Evolutionary conservation across 2,329 filamentous ascomycete genomes (phyloP).

Genomic region (Huntiella abstrusa): DNA sequence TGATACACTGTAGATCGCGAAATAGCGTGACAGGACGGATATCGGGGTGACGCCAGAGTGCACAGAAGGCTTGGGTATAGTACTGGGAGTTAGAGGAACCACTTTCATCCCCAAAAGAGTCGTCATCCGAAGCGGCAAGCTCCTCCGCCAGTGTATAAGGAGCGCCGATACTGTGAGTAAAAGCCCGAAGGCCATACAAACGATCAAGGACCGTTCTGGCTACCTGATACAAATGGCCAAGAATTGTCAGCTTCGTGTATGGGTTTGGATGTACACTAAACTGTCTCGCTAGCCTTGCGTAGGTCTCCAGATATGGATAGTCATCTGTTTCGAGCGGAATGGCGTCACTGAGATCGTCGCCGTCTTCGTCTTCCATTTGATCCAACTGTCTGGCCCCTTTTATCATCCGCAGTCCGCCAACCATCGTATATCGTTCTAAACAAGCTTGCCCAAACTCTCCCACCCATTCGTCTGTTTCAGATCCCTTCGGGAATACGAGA

Average conservation of each 20-base stretch:
- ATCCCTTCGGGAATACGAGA: slow-evolving; percentile 69
- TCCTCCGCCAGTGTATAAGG: no score
- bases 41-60: slow-evolving; percentile 45
- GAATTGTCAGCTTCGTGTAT: slow-evolving; percentile 61
- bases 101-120: not conserved
- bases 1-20: slow-evolving; percentile 60
- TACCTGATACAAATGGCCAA: slow-evolving; percentile 68
- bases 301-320: slow-evolving; percentile 68
- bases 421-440: slow-evolving; percentile 1
- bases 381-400: not conserved
- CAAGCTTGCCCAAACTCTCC: slow-evolving; percentile 46
- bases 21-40: slow-evolving; percentile 66
- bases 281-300: slow-evolving; percentile 59
- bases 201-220: slow-evolving; percentile 50
- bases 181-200: slow-evolving; percentile 1
- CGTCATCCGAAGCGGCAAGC: not conserved
- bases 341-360: not conserved
- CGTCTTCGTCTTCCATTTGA: not conserved
- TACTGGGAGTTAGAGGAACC: not conserved
- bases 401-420: not conserved
- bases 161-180: no score
- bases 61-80: slow-evolving; percentile 40
- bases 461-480: slow-evolving; percentile 87
- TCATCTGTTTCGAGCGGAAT: slow-evolving; percentile 23
- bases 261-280: slow-evolving; percentile 85